Evolutionary conservation across 805 yeast genomes (phyloP), one percentile per base, ranked within the genome.

Genomic region (Starmerella sp.): DNA sequence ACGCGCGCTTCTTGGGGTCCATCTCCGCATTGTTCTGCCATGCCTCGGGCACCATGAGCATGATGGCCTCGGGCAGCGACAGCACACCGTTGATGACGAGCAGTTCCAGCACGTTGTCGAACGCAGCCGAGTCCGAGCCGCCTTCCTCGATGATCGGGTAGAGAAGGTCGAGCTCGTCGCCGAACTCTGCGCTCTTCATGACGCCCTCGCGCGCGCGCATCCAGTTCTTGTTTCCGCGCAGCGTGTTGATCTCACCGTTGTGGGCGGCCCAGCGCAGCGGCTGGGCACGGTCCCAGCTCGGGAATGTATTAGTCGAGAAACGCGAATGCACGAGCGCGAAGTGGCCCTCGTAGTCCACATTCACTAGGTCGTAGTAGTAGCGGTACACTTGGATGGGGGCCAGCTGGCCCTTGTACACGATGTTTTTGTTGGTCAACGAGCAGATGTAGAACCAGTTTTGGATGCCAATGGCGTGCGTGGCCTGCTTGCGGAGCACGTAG

Each of bases 221-320:
- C 97, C 97, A 93, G 73, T 91, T 91, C 73, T 91, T 93, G 79
- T 91, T 91, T 63, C 98, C 98, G 71, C 97, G 81, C 67, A 91
- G 74, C 42, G 98, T 91, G 73, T 91, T 91, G 71, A 91, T 93
- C 73, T 91, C 98, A 77, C 98, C 98, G 70, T 91, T 91, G 74
- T 91, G 98, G 41, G 98, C 98, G 35, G 95, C 87, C 84, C 95
- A 84, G 71, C 97, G 78, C 66, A 91, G 77, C 49, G 98, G 98
- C 73, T 91, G 98, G 29, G 98, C 97, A 72, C 98, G 82, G 73
- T 93, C 98, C 98, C 98, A 91, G n/a, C 96, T 88, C 48, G 98
- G 98, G 81, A 91, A 91, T 49, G 98, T 91, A 72, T 91, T 91
- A 35, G 98, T 91, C 55, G 97, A 89, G 77, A 91, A 91, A 69